Base-by-base conservation (phyloP, 495 filamentous ascomycete genomes). In the Filosporella fistucella region DNA sequence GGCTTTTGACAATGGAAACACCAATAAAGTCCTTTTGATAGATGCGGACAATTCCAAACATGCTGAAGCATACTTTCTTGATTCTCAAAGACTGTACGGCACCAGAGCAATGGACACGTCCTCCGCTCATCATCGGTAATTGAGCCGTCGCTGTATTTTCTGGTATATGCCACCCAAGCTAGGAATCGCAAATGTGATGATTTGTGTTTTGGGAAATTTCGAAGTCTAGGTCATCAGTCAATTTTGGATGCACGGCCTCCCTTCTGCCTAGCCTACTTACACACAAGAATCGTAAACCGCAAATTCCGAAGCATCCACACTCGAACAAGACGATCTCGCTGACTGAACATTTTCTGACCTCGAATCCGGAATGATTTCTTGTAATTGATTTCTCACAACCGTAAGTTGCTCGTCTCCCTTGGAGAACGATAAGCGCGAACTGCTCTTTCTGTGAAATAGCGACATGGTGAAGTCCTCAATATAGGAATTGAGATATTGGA, bases 101-200 rank as follows among this genome's bases (percentile, higher is more conserved):
- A 59, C 52, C 52, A 59, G 3, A 59, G 35, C 13, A 59, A 25
- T 6, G 57, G 57, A 28, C 57, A 59, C 13, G 49, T 56, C 23
- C 53, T 34, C 6, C 52, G 48, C 36, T 59, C 57, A 36, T 50
- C 50, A 17, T 59, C 42, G 1, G 53, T 56, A 18, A 59, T 59
- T 11, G 23, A 30, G n/a, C 52, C 44, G 22, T 54, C 53, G 11
- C 49, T 42, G 32, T 46, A 56, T 14, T 56, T 56, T 33, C 57
- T 52, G 8, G 57, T 56, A 28, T 56, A 59, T n/a, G 57, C 57
- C 11, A 59, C 57, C 57, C 57, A 59, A 13, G 53, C 47, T 13
- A 59, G 44, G 46, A 59, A 59, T 3, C 57, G 45, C 20, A 59
- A 36, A 29, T 55, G 39, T 10, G 51, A 54, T 28, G 55, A 52